Conservation (phyloP, 768 basidiomycete genomes). For the Boletellus sp. region DNA sequence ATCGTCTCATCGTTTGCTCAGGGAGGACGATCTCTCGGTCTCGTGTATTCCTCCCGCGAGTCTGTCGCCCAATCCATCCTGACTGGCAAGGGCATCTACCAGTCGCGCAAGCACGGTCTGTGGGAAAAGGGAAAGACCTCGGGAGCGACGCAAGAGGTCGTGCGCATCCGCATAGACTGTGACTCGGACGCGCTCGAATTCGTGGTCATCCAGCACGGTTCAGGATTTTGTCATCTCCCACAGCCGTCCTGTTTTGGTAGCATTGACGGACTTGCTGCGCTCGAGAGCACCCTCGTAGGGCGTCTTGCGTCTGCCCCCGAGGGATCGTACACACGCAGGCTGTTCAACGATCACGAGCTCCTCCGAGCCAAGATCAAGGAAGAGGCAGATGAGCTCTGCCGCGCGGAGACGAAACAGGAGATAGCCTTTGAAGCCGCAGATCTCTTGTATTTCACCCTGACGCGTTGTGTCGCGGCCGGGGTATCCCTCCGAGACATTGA, state of each 20-base stretch:
- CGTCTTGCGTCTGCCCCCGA: slow-evolving; percentile 75
- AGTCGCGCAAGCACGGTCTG: slow-evolving; percentile 91
- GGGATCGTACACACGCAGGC: slow-evolving; percentile 85
- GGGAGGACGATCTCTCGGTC: slow-evolving; percentile 74
- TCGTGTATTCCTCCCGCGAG: slow-evolving; percentile 90
- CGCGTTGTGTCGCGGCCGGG: slow-evolving; percentile 79
- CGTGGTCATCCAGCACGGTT: slow-evolving; percentile 82
- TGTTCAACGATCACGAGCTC: slow-evolving; percentile 81
- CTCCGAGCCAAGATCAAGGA: slow-evolving; percentile 94
- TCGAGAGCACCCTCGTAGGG: slow-evolving; percentile 74
- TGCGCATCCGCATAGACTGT: slow-evolving; percentile 83
- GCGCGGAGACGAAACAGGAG: slow-evolving; percentile 71
- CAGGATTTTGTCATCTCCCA: slow-evolving; percentile 92
- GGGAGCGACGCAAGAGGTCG: slow-evolving; percentile 86
- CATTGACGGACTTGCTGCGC: slow-evolving; percentile 68
- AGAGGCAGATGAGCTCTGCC: slow-evolving; percentile 96
- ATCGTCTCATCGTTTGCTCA: slow-evolving; percentile 70
- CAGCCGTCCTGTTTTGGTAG: slow-evolving; percentile 88
- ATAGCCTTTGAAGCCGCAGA: slow-evolving; percentile 95
- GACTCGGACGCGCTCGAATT: slow-evolving; percentile 92
- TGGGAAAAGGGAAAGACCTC: slow-evolving; percentile 98
- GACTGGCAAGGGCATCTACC: slow-evolving; percentile 90
- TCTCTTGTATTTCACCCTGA: slow-evolving; percentile 86
- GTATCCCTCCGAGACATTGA: slow-evolving; percentile 84
- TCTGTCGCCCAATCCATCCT: slow-evolving; percentile 84